These are phyloP conservation scores for Podochytrium sp. DNA, from an alignment of 192 early-diverging fungal species.

Conservation along the genomic window DNA sequence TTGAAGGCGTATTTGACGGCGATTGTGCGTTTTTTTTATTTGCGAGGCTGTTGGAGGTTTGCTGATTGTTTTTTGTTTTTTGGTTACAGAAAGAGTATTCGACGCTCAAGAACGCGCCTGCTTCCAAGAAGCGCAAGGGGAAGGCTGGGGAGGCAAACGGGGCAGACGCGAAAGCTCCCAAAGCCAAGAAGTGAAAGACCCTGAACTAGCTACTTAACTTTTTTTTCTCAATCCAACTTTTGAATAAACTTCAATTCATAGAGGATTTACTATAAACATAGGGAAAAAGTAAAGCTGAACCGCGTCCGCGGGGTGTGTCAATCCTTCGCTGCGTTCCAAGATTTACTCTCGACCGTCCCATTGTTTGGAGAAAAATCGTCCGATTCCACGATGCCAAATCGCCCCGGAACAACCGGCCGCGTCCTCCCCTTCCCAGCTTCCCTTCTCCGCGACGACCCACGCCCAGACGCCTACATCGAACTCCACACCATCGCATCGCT, in stretches of 20 bases:
- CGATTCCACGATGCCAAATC: neutral
- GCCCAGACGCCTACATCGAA: constrained; percentile 20
- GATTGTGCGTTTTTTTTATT: constrained; percentile 40
- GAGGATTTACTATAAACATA: too few relatives aligned
- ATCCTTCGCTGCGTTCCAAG: too few relatives aligned
- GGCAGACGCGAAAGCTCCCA: neutral
- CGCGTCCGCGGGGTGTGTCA: too few relatives aligned
- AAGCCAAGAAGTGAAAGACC: neutral
- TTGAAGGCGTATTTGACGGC: constrained; percentile 53
- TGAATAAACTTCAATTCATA: too few relatives aligned
- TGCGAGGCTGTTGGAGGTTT: too few relatives aligned
- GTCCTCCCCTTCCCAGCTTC: constrained; percentile 26
- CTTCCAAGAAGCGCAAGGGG: constrained; percentile 14
- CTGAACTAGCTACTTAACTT: too few relatives aligned
- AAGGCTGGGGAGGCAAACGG: neutral
- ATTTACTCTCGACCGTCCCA: too few relatives aligned
- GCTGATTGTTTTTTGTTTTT: too few relatives aligned
- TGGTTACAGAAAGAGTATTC: constrained; percentile 18
- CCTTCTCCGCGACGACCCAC: constrained; percentile 12
- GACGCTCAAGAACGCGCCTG: neutral
- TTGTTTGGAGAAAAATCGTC: neutral
- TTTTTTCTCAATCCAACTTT: too few relatives aligned
- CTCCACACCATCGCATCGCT: constrained; percentile 6
- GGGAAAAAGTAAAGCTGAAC: too few relatives aligned
- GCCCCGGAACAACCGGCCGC: constrained; percentile 15